A percentile compares a stretch with the other conserved stretches of the same genome.
These are phyloP conservation scores for Picocystis sp. DNA, from an alignment of 163 green algal genomes.

Conservation along the genomic window DNA sequence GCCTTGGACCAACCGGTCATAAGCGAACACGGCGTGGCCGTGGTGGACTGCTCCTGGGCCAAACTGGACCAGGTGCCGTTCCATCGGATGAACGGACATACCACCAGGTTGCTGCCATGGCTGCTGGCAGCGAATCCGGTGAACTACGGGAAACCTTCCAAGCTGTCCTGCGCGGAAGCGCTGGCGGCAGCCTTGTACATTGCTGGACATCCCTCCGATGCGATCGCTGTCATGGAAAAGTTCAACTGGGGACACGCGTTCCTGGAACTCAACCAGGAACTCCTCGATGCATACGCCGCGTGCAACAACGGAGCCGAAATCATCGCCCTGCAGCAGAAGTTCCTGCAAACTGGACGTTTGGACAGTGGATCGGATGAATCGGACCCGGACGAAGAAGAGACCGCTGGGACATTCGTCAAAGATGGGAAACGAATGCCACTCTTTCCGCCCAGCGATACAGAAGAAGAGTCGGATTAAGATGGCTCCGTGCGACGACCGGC, in stretches of 20 bases:
- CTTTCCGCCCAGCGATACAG: too few species aligned
- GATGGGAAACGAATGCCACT: too few species aligned
- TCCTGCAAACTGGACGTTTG: constrained; percentile 6
- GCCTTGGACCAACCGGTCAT: constrained; percentile 58
- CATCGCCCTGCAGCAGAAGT: constrained; percentile 46
- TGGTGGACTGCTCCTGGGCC: constrained; percentile 96
- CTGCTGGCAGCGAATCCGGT: constrained; percentile 93
- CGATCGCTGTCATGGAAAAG: constrained; percentile 45
- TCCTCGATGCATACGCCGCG: constrained; percentile 66
- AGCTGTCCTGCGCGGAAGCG: constrained; percentile 93
- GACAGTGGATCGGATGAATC: too few species aligned
- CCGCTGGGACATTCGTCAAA: too few species aligned
- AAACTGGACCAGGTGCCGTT: constrained; percentile 80
- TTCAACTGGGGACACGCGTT: constrained; percentile 98
- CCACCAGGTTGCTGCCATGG: constrained; percentile 75
- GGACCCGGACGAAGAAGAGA: too few species aligned
- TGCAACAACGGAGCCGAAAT: constrained; percentile 60
- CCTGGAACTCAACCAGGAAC: constrained; percentile 71
- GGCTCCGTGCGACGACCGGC: too few species aligned
- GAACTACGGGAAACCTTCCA: constrained; percentile 88
- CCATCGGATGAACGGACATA: constrained; percentile 46
- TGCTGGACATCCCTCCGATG: constrained; percentile 30
- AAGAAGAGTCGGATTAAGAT: too few species aligned
- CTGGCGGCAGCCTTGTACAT: constrained; percentile 84
- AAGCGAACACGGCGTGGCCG: constrained; percentile 53